Conservation (phyloP, 495 filamentous ascomycete species). For the Lophiostoma macrostomum region DNA sequence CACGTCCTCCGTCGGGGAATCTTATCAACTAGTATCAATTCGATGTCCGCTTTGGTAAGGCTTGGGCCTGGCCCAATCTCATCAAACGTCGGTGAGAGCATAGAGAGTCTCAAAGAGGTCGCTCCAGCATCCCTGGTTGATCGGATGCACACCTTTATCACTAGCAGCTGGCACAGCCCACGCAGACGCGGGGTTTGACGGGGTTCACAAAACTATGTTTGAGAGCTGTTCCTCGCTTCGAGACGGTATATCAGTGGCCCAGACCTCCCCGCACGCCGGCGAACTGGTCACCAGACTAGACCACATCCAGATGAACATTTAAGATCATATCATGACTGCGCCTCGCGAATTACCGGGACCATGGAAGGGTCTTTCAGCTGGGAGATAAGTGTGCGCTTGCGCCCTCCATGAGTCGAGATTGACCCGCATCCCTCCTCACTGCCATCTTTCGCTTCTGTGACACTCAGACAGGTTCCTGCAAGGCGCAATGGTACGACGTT, state of each 20-base stretch:
- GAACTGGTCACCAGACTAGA: neutral
- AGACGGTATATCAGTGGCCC: neutral
- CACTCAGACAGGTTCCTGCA: constrained; percentile 1
- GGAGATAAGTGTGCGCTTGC: constrained; percentile 1
- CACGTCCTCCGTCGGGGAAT: no score
- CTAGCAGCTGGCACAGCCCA: constrained; percentile 1
- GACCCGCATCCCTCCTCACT: neutral
- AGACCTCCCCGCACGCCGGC: neutral
- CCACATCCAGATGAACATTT: neutral
- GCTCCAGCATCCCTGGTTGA: neutral
- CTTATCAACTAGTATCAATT: no score
- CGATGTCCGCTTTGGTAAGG: no score
- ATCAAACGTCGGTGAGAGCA: no score
- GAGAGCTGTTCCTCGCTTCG: constrained; percentile 1
- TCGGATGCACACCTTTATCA: neutral
- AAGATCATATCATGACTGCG: constrained; percentile 1
- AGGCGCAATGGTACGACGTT: constrained; percentile 2
- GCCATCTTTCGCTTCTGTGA: neutral
- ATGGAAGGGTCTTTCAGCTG: neutral
- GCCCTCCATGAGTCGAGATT: neutral
- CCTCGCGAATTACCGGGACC: constrained; percentile 1
- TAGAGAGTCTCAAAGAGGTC: no score
- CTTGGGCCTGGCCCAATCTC: no score
- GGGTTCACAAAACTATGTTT: neutral
- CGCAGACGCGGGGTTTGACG: neutral